Base-by-base conservation (phyloP, 805 yeast species). In the Yarrowia sp. region DNA sequence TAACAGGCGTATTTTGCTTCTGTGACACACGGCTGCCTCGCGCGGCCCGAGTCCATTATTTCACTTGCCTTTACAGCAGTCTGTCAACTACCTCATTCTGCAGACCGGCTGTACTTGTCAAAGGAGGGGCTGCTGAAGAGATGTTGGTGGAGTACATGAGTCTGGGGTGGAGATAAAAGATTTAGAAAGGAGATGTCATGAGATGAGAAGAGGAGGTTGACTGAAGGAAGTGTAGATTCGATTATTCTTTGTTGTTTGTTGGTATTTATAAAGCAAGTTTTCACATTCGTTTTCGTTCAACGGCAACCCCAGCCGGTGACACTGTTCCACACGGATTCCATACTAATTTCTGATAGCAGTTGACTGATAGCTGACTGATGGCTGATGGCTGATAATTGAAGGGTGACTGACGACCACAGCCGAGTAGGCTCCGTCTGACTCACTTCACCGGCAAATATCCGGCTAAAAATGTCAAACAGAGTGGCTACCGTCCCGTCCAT, bases 41-140 rank as follows among this genome's bases (percentile, higher is more conserved):
- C 38, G 36, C 16, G 52, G 52, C 36, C 52, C 52, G 52, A 7
- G 52, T 26, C 19, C 19, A 19, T 19, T 19, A 19, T 5, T 26
- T 26, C 32, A 5, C 32, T 5, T 26, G 32, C 32, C 7, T 26
- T 26, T 26, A 26, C 32, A 26, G 32, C 32, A 26, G 32, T 26
- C 32, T 5, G 50, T 11, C 50, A 46, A 8, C 35, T 48, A 26
- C 52, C 36, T 48, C 36, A 48, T 16, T 7, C 9, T 48, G 35
- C 52, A 48, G 35, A 8, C 32, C 2, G 52, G 36, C 52, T 48
- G 36, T 14, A 26, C 52, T 48, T 48, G 52, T 48, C 52, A 48
- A 36, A 48, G 2, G 8, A 26, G 36, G 52, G 10, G 16, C 7
- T 26, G 7, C 32, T 26, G 32, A 5, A 9, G 16, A 14, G 3